Evolutionary conservation across 176 grass and related monocot species (phyloP).

Genomic region (Alopecurus myosuroides): DNA sequence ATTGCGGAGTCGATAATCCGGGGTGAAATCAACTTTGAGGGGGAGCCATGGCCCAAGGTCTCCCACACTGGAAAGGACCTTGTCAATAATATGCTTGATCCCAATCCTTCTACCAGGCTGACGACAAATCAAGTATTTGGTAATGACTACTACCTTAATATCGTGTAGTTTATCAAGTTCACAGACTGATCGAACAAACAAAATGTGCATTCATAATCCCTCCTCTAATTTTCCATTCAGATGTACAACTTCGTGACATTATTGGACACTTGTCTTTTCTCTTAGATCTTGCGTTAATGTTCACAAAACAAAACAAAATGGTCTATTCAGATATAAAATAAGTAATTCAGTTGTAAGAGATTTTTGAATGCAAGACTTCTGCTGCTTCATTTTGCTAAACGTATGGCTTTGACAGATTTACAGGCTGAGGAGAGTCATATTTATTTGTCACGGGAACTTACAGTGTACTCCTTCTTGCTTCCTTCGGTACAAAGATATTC

Average conservation of each 20-base stretch:
- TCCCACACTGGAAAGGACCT: slow-evolving; percentile 81
- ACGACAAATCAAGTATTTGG: slow-evolving; percentile 65
- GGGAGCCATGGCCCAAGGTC: slow-evolving; percentile 79
- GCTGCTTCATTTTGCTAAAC: slow-evolving; percentile 12
- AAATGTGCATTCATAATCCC: not conserved
- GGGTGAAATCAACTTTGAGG: slow-evolving; percentile 53
- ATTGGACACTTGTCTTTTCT: not conserved
- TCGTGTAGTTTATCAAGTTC: slow-evolving; percentile 18
- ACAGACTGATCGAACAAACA: not conserved
- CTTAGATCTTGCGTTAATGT: not conserved
- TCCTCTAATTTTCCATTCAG: not conserved
- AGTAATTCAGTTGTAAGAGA: not conserved
- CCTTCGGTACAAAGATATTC: too few species aligned
- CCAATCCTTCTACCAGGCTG: slow-evolving; percentile 47
- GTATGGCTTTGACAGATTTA: not conserved
- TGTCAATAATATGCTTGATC: slow-evolving; percentile 72
- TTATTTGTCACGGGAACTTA: too few species aligned
- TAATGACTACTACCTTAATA: slow-evolving; percentile 12
- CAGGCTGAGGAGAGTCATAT: not conserved
- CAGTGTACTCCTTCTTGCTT: too few species aligned
- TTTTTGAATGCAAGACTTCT: not conserved
- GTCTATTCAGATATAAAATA: not conserved
- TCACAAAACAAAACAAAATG: not conserved
- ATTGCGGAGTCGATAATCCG: slow-evolving; percentile 62
- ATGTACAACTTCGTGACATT: not conserved